These are phyloP conservation scores for Eucalyptus pumila DNA, from an alignment of 345 rosid genomes.

Conservation along the genomic window DNA sequence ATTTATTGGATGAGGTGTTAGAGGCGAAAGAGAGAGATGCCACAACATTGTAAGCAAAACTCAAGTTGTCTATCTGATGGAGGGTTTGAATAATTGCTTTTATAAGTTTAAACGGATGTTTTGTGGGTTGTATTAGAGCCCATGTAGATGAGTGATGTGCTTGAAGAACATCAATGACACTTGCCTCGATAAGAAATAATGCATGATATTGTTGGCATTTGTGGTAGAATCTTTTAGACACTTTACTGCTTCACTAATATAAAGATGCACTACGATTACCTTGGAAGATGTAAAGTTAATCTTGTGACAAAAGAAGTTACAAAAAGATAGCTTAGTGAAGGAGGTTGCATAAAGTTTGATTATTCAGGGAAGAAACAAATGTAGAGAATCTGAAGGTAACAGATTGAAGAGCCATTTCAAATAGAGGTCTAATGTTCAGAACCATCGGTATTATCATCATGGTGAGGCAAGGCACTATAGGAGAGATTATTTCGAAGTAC, in stretches of 20 bases:
- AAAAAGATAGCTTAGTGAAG: background rate
- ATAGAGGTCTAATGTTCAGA: background rate
- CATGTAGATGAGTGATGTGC: background rate
- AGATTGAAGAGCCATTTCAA: background rate
- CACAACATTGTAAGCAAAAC: background rate
- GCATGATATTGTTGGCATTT: background rate
- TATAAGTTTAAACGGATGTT: too few relatives aligned
- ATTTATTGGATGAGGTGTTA: background rate
- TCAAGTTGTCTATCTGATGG: background rate
- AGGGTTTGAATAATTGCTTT: background rate
- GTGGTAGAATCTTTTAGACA: background rate
- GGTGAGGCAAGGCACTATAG: background rate
- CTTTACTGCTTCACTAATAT: background rate
- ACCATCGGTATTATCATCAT: rapidly evolving
- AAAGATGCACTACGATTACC: background rate
- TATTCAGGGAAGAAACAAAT: background rate
- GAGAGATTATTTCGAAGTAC: background rate
- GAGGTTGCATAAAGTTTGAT: background rate
- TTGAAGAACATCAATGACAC: background rate
- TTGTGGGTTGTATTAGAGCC: background rate
- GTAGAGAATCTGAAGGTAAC: background rate
- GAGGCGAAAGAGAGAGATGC: background rate
- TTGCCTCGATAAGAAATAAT: background rate
- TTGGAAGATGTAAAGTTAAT: background rate
- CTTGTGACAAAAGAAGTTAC: background rate